A percentile compares a stretch with the other conserved stretches of the same genome.
Evolutionary conservation across 768 basidiomycete genomes (phyloP).

Genomic region (Coprinopsis sp.): DNA sequence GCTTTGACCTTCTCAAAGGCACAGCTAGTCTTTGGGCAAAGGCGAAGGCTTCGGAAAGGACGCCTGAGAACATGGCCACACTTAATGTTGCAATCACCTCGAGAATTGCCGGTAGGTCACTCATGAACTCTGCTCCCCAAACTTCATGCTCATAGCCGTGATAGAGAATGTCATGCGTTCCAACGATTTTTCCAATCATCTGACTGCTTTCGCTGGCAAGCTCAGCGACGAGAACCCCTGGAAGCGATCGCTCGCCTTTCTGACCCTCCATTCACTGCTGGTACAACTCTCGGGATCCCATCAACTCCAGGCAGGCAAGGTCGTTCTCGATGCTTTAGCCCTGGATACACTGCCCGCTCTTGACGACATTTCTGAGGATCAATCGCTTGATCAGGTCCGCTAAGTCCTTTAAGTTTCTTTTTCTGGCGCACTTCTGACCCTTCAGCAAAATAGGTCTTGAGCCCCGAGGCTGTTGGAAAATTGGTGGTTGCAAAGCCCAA

Average conservation of each 20-base stretch:
- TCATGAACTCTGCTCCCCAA: conserved; percentile 8
- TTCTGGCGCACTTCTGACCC: background rate
- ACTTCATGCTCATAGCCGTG: background rate
- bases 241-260: conserved; percentile 51
- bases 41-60: conserved; percentile 27
- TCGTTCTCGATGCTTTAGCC: conserved; percentile 42
- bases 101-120: conserved; percentile 59
- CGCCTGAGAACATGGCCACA: conserved; percentile 40
- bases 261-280: conserved; percentile 62
- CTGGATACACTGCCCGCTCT: conserved; percentile 41
- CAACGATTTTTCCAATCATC: conserved; percentile 35
- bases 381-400: conserved; percentile 28
- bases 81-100: conserved; percentile 52
- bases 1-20: conserved; percentile 49
- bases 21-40: conserved; percentile 40
- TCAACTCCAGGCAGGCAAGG: conserved; percentile 50
- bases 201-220: conserved; percentile 47
- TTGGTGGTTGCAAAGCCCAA: conserved; percentile 56
- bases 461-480: conserved; percentile 41
- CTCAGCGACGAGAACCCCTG: conserved; percentile 47
- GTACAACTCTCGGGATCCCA: conserved; percentile 50
- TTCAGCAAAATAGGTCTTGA: conserved; percentile 27
- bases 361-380: conserved; percentile 35
- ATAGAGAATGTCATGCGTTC: conserved; percentile 65
- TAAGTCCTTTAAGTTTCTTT: conserved; percentile 4